phyloP scores from a whole-genome alignment of 352 stramenopile genomes.

The Pythium phragmitis region DNA sequence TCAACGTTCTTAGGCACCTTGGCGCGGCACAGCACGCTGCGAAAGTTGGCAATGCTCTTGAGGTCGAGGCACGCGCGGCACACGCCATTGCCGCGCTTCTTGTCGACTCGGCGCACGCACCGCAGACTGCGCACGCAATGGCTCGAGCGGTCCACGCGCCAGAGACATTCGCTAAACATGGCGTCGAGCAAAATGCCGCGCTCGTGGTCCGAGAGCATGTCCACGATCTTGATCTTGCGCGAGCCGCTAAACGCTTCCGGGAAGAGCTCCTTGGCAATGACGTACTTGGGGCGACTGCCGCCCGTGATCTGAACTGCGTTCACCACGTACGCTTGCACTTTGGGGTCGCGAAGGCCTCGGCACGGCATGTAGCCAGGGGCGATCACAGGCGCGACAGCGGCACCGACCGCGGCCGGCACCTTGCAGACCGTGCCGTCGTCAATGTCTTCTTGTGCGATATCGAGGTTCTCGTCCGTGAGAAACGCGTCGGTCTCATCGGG shows the following conservation, averaged over 20 bases:
- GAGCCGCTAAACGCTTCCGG: conserved; percentile 55
- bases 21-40: conserved; percentile 70
- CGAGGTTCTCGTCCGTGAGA: conserved; percentile 21
- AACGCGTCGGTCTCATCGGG: conserved; percentile 19
- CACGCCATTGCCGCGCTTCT: conserved; percentile 34
- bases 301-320: conserved; percentile 69
- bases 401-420: too few relatives aligned
- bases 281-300: conserved; percentile 73
- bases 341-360: conserved; percentile 59
- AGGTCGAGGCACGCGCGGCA: conserved; percentile 71
- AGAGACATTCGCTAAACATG: conserved; percentile 77
- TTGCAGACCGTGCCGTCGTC: conserved; percentile 1
- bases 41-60: conserved; percentile 70
- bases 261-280: conserved; percentile 79
- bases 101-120: conserved; percentile 51
- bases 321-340: conserved; percentile 60
- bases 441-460: conserved; percentile 4
- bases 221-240: conserved; percentile 61
- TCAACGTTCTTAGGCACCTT: conserved; percentile 69
- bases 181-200: conserved; percentile 63
- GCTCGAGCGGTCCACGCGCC: conserved; percentile 74
- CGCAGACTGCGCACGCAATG: conserved; percentile 73
- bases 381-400: conserved; percentile 7
- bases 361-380: conserved; percentile 49
- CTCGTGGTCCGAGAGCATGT: conserved; percentile 53